phyloP scores from a whole-genome alignment of 75 land plant species.

The Adiantum capillusveneris region DNA sequence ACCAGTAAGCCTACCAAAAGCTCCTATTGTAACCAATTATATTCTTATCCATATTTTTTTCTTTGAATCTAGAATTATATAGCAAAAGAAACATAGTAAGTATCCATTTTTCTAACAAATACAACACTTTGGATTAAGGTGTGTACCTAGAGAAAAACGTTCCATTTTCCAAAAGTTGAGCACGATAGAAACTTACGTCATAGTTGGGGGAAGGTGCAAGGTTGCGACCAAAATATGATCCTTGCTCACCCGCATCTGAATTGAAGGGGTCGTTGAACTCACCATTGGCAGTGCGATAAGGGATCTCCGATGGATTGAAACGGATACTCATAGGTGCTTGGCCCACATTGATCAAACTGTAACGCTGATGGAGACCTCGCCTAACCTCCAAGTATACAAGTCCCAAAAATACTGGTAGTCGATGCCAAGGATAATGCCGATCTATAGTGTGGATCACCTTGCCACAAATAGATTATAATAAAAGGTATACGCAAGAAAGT shows the following conservation, averaged over 20 bases:
- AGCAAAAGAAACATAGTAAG: neutral
- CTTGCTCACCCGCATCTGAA: slow-evolving; percentile 8
- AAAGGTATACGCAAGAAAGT: no score
- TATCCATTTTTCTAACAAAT: no score
- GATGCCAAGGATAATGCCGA: slow-evolving; percentile 35
- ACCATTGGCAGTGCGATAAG: slow-evolving; percentile 46
- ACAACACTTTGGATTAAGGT: no score
- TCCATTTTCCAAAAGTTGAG: no score
- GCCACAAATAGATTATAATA: neutral
- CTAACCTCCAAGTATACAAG: slow-evolving; percentile 41
- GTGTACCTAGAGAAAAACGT: no score
- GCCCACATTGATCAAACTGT: slow-evolving; percentile 45
- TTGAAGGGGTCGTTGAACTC: slow-evolving; percentile 29
- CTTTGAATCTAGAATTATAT: neutral
- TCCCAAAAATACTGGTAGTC: slow-evolving; percentile 46
- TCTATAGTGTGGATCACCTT: slow-evolving; percentile 48
- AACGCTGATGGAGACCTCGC: slow-evolving; percentile 42
- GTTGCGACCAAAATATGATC: no score
- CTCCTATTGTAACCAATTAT: neutral
- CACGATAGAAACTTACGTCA: no score
- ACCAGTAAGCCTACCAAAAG: neutral
- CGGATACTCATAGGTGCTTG: slow-evolving; percentile 2
- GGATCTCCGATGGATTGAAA: neutral
- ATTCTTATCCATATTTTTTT: neutral
- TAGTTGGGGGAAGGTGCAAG: no score